Evolutionary conservation across 2,329 filamentous ascomycete species (phyloP).

Genomic region (Aureobasidium melanogenum): DNA sequence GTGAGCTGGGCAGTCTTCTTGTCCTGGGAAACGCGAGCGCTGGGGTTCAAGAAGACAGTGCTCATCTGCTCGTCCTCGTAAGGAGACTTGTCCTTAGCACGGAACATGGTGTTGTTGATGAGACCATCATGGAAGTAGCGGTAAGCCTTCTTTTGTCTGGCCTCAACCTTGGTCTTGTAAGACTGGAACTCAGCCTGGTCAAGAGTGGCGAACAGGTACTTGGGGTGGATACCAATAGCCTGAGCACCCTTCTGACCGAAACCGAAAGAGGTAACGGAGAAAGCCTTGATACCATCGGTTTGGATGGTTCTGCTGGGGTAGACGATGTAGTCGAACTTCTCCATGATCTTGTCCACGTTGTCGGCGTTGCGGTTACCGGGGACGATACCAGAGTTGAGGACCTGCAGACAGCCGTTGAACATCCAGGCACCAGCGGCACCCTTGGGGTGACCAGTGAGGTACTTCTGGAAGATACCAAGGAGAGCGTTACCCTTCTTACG

Average conservation of each 20-base stretch:
- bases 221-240: constrained; percentile 92
- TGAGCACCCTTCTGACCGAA: constrained; percentile 99
- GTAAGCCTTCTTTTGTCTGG: constrained; percentile 97
- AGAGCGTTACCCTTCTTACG: constrained; percentile 94
- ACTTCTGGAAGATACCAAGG: constrained; percentile 98
- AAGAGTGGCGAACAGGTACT: constrained; percentile 90
- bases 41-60: constrained; percentile 86
- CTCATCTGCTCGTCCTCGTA: constrained; percentile 83
- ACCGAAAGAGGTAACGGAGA: constrained; percentile 97
- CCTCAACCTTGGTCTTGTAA: constrained; percentile 82
- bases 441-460: constrained; percentile 96
- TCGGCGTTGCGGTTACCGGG: constrained; percentile 97
- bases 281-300: constrained; percentile 96
- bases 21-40: constrained; percentile 74
- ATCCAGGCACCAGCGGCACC: constrained; percentile 99
- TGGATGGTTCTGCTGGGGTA: constrained; percentile 93
- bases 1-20: constrained; percentile 76
- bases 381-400: constrained; percentile 86
- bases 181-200: constrained; percentile 72
- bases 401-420: constrained; percentile 96
- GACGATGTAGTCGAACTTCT: constrained; percentile 95
- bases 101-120: constrained; percentile 96
- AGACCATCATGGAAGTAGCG: constrained; percentile 97
- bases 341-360: constrained; percentile 93
- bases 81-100: constrained; percentile 84